Evolutionary conservation across 371 early-diverging fungal genomes (phyloP).

Genomic region (Lichtheimia corymbifera): DNA sequence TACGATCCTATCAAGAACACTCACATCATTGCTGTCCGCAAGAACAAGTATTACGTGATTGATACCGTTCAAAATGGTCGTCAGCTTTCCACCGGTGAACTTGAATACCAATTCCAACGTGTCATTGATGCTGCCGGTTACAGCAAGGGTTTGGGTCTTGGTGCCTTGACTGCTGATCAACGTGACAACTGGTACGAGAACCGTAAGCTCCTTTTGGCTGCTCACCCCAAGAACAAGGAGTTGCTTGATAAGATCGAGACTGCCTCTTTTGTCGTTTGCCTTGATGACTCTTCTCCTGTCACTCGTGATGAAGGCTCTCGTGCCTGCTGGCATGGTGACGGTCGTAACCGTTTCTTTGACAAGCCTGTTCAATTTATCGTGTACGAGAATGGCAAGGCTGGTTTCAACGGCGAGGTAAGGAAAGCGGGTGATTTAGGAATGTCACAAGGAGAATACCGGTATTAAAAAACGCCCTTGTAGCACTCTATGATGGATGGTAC

Average conservation of each 20-base stretch:
- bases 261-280: conserved; percentile 82
- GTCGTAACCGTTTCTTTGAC: conserved; percentile 94
- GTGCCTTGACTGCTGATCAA: conserved; percentile 89
- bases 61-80: conserved; percentile 77
- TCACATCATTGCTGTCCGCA: conserved; percentile 86
- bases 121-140: conserved; percentile 80
- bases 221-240: conserved; percentile 68
- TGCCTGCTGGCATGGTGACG: conserved; percentile 93
- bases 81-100: conserved; percentile 81
- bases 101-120: conserved; percentile 74
- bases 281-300: conserved; percentile 83
- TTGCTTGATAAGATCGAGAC: conserved; percentile 81
- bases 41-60: conserved; percentile 87
- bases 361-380: conserved; percentile 92
- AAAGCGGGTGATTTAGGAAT: neutral
- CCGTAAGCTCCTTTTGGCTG: conserved; percentile 66
- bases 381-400: conserved; percentile 95
- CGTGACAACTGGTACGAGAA: conserved; percentile 91
- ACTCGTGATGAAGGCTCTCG: conserved; percentile 82
- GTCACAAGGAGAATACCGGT: neutral
- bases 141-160: conserved; percentile 73
- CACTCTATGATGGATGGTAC: conserved; percentile 98
- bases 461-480: conserved; percentile 22
- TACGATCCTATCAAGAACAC: conserved; percentile 80
- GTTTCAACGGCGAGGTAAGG: conserved; percentile 84